Percentiles rank a stretch among this genome's conserved stretches.
Conservation (phyloP, 2,329 filamentous ascomycete species). For the Aspergillus sp. region DNA sequence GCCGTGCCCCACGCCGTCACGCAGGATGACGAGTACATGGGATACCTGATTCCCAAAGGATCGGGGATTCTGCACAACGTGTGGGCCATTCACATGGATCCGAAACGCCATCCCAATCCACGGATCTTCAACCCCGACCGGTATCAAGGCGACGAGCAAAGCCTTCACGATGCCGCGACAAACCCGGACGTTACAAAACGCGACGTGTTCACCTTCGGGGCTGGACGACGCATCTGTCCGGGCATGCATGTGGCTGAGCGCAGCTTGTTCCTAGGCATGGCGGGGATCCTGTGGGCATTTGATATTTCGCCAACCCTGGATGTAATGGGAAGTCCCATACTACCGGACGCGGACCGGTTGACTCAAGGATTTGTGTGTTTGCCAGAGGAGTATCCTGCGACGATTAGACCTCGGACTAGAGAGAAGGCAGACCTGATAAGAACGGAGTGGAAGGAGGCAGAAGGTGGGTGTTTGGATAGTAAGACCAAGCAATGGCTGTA, state of each 20-base stretch:
- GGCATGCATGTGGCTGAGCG: slow-evolving; percentile 57
- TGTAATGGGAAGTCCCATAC: slow-evolving; percentile 30
- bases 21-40: slow-evolving; percentile 50
- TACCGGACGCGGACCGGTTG: slow-evolving; percentile 41
- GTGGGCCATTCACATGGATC: slow-evolving; percentile 46
- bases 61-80: slow-evolving; percentile 48
- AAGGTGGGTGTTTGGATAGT: not conserved
- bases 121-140: slow-evolving; percentile 42
- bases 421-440: slow-evolving; percentile 23
- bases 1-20: slow-evolving; percentile 49
- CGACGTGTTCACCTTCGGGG: slow-evolving; percentile 57
- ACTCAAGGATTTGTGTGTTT: slow-evolving; percentile 47
- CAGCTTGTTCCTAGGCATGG: slow-evolving; percentile 49
- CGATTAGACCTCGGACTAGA: slow-evolving; percentile 36
- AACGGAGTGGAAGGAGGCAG: not conserved
- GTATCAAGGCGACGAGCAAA: slow-evolving; percentile 30
- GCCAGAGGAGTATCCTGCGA: slow-evolving; percentile 41
- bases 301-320: slow-evolving; percentile 35
- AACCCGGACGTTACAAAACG: slow-evolving; percentile 44
- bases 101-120: slow-evolving; percentile 40
- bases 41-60: slow-evolving; percentile 50
- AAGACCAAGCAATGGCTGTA: not conserved
- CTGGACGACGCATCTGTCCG: slow-evolving; percentile 58
- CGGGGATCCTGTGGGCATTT: slow-evolving; percentile 52
- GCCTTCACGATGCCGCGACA: slow-evolving; percentile 33